Percentiles rank a stretch among this genome's conserved stretches.
These are phyloP conservation scores for Proteromonas lacertae DNA, from an alignment of 352 stramenopile species.

Conservation along the genomic window DNA sequence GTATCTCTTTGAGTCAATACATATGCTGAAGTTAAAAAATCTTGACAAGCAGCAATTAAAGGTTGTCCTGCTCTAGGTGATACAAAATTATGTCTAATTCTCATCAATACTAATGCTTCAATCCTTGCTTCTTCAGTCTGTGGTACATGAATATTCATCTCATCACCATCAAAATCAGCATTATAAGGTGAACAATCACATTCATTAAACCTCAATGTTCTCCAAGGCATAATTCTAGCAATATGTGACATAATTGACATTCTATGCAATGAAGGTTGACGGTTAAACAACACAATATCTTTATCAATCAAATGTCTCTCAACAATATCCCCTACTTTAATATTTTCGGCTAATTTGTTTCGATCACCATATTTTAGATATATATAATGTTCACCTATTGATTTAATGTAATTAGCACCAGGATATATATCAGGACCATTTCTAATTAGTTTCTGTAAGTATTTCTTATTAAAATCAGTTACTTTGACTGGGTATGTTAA, in stretches of 20 bases:
- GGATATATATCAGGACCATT: constrained; percentile 80
- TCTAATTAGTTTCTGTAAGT: constrained; percentile 57
- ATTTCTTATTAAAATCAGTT: constrained; percentile 70
- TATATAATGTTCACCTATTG: constrained; percentile 12
- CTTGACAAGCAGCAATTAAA: constrained; percentile 81
- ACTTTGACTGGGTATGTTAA: constrained; percentile 87
- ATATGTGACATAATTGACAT: constrained; percentile 93
- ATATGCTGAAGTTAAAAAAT: constrained; percentile 93
- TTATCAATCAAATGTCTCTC: constrained; percentile 95
- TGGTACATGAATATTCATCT: constrained; percentile 97
- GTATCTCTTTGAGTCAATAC: constrained; percentile 88
- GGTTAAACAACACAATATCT: constrained; percentile 97
- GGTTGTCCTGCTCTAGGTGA: constrained; percentile 88
- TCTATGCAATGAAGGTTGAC: constrained; percentile 94
- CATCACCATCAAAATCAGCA: too few relatives aligned
- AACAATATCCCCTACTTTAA: constrained; percentile 87
- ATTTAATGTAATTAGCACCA: constrained; percentile 41
- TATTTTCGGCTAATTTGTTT: constrained; percentile 46
- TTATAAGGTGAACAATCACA: constrained; percentile 97
- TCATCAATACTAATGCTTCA: constrained; percentile 82
- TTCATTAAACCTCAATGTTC: constrained; percentile 98
- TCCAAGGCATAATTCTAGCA: constrained; percentile 66
- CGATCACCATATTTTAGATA: constrained; percentile 62
- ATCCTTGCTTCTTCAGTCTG: constrained; percentile 90
- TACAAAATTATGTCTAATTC: constrained; percentile 83